Evolutionary conservation across 2,329 filamentous ascomycete genomes (phyloP).

Genomic region (Dichotomopilus funicola): DNA sequence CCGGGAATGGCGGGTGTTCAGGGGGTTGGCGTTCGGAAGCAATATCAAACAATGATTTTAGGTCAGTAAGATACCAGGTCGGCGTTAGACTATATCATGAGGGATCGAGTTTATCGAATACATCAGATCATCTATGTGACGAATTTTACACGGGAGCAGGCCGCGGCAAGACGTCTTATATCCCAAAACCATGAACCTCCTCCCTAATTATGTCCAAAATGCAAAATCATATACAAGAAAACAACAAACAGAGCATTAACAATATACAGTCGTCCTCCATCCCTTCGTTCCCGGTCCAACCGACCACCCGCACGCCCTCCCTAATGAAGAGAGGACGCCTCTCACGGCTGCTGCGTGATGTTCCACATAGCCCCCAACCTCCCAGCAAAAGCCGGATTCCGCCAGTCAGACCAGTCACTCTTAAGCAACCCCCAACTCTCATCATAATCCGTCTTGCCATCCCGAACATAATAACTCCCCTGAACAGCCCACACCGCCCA

Average conservation of each 20-base stretch:
- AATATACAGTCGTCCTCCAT: too few relatives aligned
- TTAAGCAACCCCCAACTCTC: slow-evolving; percentile 43
- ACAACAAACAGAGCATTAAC: not conserved
- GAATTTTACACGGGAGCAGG: too few relatives aligned
- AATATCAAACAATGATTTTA: not conserved
- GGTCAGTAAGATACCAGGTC: not conserved
- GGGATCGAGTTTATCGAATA: too few relatives aligned
- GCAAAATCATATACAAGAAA: slow-evolving; percentile 2
- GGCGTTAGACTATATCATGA: too few relatives aligned
- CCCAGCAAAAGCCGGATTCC: slow-evolving; percentile 32
- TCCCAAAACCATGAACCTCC: too few relatives aligned
- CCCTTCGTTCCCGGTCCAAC: too few relatives aligned
- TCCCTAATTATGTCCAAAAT: not conserved
- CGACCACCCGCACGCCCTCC: not conserved
- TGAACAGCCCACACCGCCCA: slow-evolving; percentile 55
- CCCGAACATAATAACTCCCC: slow-evolving; percentile 53
- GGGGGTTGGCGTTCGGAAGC: not conserved
- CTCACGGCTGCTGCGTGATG: slow-evolving; percentile 32
- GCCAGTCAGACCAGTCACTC: slow-evolving; percentile 34
- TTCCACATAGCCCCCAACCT: slow-evolving; percentile 35
- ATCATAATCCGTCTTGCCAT: slow-evolving; percentile 42
- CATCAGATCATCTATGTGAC: too few relatives aligned
- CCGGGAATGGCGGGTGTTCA: not conserved
- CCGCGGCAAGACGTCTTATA: too few relatives aligned
- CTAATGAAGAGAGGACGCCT: not conserved